Base-by-base conservation (phyloP, 495 filamentous ascomycete genomes). In the Neurospora sp. region DNA sequence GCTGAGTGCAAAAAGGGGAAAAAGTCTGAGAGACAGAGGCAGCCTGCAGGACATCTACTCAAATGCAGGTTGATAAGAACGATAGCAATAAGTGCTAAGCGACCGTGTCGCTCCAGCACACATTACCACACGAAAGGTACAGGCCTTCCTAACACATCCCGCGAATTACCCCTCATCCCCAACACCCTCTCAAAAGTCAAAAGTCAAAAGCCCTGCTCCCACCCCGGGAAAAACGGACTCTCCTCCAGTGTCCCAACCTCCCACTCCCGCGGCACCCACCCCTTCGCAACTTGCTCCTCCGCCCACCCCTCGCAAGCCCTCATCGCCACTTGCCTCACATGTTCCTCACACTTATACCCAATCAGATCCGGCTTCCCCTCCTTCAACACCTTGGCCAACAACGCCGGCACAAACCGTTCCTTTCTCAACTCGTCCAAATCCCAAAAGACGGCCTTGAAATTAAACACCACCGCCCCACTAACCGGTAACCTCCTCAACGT, bases 401-500 rank as follows among this genome's bases (percentile, higher is more conserved):
- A 79, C 18, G 85, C 85, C 0, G 94, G 94, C 3, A 97, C 82
- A 48, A 89, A 90, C 22, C 91, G 87, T 77, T 97, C 94, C 68
- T 92, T 86, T 0, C 90, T 83, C 73, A 97, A 89, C 75, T 92
- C 89, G 20, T 83, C 78, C 0, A 97, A 79, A 0, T 91, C 91
- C 3, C 93, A 96, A 82, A 97, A 97, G 0, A 97, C 79, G 0
- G 91, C 94, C 78, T 96, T 97, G 88, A 94, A 97, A 78, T 97
- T 97, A 82, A 97, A 97, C 3, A 93, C 87, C 10, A 97, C 82
- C 0, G 86, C 89, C 0, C 87, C 92, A 0, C 90, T 92, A 5
- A 97, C 80, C 3, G 94, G 94, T 1, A 97, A 83, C 37, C 94
- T 87, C 14, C 94, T 89, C 20, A 97, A 85, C 0, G 94, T 97